A percentile compares a stretch with the other conserved stretches of the same genome.
These are phyloP conservation scores for Amauroascus niger DNA, from an alignment of 2,329 filamentous ascomycete species.

Conservation along the genomic window DNA sequence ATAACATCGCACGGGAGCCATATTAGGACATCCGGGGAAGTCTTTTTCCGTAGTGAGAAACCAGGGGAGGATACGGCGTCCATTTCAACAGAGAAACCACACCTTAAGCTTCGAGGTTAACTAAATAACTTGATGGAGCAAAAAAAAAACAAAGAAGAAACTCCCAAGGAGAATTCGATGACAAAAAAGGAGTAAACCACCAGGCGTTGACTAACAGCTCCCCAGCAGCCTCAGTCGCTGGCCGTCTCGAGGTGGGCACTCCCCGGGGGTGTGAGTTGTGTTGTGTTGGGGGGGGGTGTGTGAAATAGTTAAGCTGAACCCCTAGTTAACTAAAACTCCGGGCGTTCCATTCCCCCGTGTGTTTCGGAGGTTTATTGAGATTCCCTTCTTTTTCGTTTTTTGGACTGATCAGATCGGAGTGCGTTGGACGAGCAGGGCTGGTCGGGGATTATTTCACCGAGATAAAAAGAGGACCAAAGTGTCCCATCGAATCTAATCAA, in stretches of 20 bases:
- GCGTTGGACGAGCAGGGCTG: background rate
- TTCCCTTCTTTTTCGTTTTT: background rate
- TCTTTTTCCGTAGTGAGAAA: too few species aligned
- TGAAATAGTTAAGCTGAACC: too few species aligned
- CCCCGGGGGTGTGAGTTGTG: too few species aligned
- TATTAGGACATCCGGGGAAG: too few species aligned
- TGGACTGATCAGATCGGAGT: background rate
- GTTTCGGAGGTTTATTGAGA: background rate
- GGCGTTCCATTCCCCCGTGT: conserved; percentile 3
- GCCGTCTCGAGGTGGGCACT: conserved; percentile 8
- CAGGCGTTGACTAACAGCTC: background rate
- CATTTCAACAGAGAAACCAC: background rate
- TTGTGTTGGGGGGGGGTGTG: too few species aligned
- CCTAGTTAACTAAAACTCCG: too few species aligned
- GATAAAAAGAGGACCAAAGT: background rate
- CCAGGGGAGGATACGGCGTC: background rate
- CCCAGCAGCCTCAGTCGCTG: background rate
- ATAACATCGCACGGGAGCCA: too few species aligned
- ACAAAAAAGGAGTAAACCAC: background rate
- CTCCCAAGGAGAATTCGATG: conserved; percentile 8
- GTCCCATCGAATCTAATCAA: background rate
- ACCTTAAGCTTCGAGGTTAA: too few species aligned
- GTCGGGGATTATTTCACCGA: too few species aligned
- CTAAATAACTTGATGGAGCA: too few species aligned
- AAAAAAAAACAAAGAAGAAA: conserved; percentile 2